Percentiles rank a stretch among this genome's conserved stretches.
These are phyloP conservation scores for Penicillium cataractarum DNA, from an alignment of 495 filamentous ascomycete species.

Conservation along the genomic window DNA sequence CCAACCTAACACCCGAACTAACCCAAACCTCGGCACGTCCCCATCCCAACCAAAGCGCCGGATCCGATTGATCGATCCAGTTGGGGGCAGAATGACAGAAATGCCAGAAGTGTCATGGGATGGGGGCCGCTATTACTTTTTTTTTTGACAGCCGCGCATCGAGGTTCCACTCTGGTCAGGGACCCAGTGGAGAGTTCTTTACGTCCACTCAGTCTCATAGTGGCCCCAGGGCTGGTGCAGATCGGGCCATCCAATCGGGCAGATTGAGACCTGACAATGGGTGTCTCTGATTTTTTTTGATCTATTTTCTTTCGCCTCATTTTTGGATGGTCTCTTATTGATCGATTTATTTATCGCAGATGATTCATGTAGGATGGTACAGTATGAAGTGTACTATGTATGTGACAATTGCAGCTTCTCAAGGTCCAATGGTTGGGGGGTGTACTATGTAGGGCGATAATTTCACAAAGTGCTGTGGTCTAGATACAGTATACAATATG, in stretches of 20 bases:
- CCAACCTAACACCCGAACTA: neutral
- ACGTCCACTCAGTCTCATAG: neutral
- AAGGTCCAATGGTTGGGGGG: neutral
- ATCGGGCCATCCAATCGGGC: conserved; percentile 23
- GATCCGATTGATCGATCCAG: conserved; percentile 16
- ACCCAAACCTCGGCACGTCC: conserved; percentile 24
- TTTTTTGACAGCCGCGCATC: conserved; percentile 14
- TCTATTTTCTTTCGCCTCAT: conserved; percentile 12
- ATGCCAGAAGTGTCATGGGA: conserved; percentile 1
- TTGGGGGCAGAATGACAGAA: conserved; percentile 24
- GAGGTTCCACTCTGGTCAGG: neutral
- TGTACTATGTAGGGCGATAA: neutral
- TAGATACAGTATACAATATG: neutral
- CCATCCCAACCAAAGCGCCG: conserved; percentile 31
- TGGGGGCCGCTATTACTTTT: neutral
- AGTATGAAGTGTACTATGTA: neutral
- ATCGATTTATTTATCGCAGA: neutral
- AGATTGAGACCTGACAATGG: conserved; percentile 18
- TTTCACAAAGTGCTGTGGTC: neutral
- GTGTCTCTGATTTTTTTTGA: conserved; percentile 18
- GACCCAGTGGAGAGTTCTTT: too few species aligned
- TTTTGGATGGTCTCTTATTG: neutral
- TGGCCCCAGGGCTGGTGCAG: conserved; percentile 13
- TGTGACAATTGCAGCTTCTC: neutral
- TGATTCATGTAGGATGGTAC: too few species aligned